Percentiles rank a stretch among this genome's conserved stretches.
phyloP scores from a whole-genome alignment of 495 filamentous ascomycete species.

The Hypoxylon rickii region DNA sequence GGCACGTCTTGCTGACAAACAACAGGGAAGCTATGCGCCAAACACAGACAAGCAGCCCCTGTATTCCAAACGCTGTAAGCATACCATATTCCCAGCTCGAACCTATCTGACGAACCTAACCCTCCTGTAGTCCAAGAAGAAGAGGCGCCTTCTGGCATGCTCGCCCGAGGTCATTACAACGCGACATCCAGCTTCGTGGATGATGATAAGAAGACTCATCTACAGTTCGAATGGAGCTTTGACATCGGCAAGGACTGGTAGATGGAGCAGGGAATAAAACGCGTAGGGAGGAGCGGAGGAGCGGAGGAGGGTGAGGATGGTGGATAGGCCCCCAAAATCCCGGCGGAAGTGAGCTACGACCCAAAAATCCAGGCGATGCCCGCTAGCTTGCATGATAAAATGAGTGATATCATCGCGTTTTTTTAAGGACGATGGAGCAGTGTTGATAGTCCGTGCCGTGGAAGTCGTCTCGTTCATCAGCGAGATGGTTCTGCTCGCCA shows the following conservation, averaged over 20 bases:
- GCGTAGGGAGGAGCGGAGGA: background rate
- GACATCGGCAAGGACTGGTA: constrained; percentile 96
- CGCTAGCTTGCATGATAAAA: no score
- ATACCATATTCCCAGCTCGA: background rate
- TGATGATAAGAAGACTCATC: constrained; percentile 83
- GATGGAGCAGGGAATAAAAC: constrained; percentile 8
- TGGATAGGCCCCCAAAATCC: background rate
- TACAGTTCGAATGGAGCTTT: constrained; percentile 92
- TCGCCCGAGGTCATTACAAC: constrained; percentile 83
- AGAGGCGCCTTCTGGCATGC: constrained; percentile 87
- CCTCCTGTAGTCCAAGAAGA: constrained; percentile 73
- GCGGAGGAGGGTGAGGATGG: background rate
- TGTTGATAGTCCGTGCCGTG: no score
- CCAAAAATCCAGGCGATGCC: no score
- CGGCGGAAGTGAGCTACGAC: background rate
- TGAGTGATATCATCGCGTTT: no score
- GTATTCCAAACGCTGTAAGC: constrained; percentile 91
- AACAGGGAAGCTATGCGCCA: constrained; percentile 80
- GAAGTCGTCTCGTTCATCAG: background rate
- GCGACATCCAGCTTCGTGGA: constrained; percentile 87
- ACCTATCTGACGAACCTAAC: constrained; percentile 2
- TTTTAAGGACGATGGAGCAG: no score
- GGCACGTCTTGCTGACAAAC: constrained; percentile 4
- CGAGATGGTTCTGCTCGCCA: background rate
- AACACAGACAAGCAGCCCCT: constrained; percentile 80